phyloP scores from a whole-genome alignment of 306 rosid genomes.

The Carpinus fangiana region DNA sequence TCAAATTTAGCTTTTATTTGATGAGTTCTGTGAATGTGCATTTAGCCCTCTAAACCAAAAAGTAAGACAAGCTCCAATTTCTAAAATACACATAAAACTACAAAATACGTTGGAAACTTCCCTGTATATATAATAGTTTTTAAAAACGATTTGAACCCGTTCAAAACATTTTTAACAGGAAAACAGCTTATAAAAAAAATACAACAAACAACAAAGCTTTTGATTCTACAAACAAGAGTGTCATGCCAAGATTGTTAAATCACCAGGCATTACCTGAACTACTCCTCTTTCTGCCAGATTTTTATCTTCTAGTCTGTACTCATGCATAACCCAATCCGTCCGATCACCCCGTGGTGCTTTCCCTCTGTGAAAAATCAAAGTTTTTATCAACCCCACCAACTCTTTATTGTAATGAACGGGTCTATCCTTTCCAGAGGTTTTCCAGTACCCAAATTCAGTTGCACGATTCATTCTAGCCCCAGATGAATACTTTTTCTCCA shows the following conservation, averaged over 20 bases:
- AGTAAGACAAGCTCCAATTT: too few relatives aligned
- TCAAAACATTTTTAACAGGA: neutral
- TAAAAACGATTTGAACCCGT: too few relatives aligned
- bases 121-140: too few relatives aligned
- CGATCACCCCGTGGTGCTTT: constrained; percentile 56
- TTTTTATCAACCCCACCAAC: constrained; percentile 62
- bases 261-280: constrained; percentile 47
- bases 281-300: constrained; percentile 28
- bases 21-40: too few relatives aligned
- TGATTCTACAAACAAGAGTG: neutral
- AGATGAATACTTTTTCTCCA: constrained; percentile 52
- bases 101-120: too few relatives aligned
- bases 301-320: constrained; percentile 63
- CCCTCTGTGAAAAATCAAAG: constrained; percentile 66
- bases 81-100: too few relatives aligned
- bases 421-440: constrained; percentile 68
- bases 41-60: too few relatives aligned
- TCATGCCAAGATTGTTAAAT: neutral
- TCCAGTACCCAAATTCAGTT: constrained; percentile 69
- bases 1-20: too few relatives aligned
- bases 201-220: neutral
- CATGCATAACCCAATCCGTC: constrained; percentile 93
- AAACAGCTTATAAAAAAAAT: neutral
- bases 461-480: constrained; percentile 64
- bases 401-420: constrained; percentile 25